Base-by-base conservation (phyloP, 2,329 filamentous ascomycete genomes). In the Colletotrichum sp. region DNA sequence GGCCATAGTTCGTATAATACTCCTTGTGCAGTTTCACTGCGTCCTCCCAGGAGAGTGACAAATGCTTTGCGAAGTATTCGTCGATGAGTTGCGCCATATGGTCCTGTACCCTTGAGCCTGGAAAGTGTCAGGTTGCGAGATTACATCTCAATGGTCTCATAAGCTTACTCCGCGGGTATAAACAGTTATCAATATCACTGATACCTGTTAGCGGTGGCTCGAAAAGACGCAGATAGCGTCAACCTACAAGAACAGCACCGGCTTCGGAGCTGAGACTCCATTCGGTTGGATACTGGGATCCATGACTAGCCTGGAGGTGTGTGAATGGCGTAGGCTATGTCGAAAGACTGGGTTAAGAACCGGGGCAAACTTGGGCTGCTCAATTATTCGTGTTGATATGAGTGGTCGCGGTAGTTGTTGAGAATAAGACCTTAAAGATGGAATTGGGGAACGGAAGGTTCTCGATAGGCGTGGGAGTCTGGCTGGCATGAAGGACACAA, bases 171-270 rank as follows among this genome's bases (percentile, higher is more conserved):
- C 94, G 96, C 1, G 96, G 93, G 82, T 98, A 98, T 72, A 98
- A 91, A 86, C 98, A 99, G 83, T 99, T 99, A 89, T 99, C 97
- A 82, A 99, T 98, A 83, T 99, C 97, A 82, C 98, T 98, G 39
- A 16, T 61, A 11, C 12, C 16, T 63, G 4, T 19, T 36, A 22
- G 25, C 27, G 27, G 30, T 34, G n/a, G 30, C 34, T 32, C 30
- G 19, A 15, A 32, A 8, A 15, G 12, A 32, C 22, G 27, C 30
- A 22, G n/a, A 36, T 13, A 22, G 19, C 12, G 15, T 28, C 55
- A 22, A 77, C 84, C 57, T 77, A 88, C 86, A 88, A 87, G 82
- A 88, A 88, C 39, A 88, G 78, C 12, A 88, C 86, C 68, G 85
- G 84, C 77, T 85, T 87, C 63, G 77, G 76, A 70, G 81, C 52